Evolutionary conservation across 768 basidiomycete genomes (phyloP).

Genomic region (Mycena rosella): DNA sequence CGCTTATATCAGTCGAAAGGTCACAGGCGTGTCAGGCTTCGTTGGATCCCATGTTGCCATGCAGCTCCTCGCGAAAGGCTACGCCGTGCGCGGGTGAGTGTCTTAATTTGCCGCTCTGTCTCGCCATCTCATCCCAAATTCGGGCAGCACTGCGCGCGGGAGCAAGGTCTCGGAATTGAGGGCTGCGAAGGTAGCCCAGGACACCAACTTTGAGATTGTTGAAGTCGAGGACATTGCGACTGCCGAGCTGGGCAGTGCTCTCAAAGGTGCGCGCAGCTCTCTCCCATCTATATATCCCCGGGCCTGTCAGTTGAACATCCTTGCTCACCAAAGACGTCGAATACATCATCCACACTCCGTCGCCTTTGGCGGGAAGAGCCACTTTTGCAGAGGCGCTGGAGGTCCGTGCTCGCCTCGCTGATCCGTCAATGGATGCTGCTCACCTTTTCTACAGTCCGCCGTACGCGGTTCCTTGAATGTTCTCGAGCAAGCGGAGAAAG

Average conservation of each 20-base stretch:
- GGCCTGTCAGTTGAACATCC: no score
- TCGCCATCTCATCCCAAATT: no score
- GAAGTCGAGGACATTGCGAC: conserved; percentile 1
- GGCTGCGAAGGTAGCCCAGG: background rate
- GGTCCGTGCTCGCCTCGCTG: no score
- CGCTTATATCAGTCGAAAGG: background rate
- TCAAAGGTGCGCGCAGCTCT: background rate
- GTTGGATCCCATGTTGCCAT: conserved; percentile 1
- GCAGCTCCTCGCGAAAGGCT: conserved; percentile 6
- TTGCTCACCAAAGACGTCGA: no score
- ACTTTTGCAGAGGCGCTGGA: no score
- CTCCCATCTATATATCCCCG: no score
- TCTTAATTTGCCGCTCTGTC: background rate
- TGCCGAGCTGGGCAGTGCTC: background rate
- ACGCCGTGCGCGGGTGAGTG: background rate
- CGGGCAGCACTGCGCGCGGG: no score
- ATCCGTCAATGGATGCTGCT: background rate
- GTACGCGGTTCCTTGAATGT: conserved; percentile 12
- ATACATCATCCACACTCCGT: no score
- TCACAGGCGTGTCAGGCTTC: conserved; percentile 3
- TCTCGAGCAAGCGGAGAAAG: conserved; percentile 12
- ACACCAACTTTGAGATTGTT: conserved; percentile 7
- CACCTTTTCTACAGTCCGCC: background rate
- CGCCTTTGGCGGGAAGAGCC: no score
- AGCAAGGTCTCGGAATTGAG: background rate